Conservation (phyloP, 176 grass and related monocot genomes). For the Oryza nivara region DNA sequence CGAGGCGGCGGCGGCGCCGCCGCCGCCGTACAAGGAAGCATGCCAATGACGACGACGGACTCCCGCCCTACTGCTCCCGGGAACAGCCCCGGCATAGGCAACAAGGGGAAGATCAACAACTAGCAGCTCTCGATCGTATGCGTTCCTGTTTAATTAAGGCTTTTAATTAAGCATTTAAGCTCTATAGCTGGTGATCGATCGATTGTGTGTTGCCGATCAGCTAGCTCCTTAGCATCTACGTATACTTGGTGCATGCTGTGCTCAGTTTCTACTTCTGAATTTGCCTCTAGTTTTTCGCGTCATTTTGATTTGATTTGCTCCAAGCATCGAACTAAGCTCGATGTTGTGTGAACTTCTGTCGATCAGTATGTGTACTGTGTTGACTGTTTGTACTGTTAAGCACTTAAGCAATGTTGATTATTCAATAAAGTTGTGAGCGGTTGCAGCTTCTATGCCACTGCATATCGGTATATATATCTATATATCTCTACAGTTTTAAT, state of each 20-base stretch:
- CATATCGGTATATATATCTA: not conserved
- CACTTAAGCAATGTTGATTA: not conserved
- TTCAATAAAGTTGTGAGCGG: constrained; percentile 39
- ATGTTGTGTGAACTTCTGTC: not conserved
- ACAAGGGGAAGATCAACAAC: constrained; percentile 44
- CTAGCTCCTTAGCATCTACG: not conserved
- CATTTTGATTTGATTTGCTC: constrained; percentile 4
- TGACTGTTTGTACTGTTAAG: constrained; percentile 11
- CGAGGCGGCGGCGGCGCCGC: not conserved
- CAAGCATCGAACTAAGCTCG: not conserved
- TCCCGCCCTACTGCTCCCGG: constrained; percentile 42
- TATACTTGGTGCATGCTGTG: constrained; percentile 1
- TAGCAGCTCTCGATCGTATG: constrained; percentile 8
- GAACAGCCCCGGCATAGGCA: constrained; percentile 59
- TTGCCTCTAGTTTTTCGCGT: constrained; percentile 23
- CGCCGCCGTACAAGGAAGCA: not conserved
- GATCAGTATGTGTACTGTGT: constrained; percentile 16
- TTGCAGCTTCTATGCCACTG: constrained; percentile 1
- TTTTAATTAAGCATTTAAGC: constrained; percentile 1
- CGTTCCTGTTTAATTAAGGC: not conserved
- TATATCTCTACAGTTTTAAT: no score
- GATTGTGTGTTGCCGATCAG: not conserved
- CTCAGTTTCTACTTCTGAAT: not conserved
- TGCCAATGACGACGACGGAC: constrained; percentile 38
- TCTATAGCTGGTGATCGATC: not conserved